phyloP scores from a whole-genome alignment of 306 rosid genomes.

The Dalbergia cochinchinensis region DNA sequence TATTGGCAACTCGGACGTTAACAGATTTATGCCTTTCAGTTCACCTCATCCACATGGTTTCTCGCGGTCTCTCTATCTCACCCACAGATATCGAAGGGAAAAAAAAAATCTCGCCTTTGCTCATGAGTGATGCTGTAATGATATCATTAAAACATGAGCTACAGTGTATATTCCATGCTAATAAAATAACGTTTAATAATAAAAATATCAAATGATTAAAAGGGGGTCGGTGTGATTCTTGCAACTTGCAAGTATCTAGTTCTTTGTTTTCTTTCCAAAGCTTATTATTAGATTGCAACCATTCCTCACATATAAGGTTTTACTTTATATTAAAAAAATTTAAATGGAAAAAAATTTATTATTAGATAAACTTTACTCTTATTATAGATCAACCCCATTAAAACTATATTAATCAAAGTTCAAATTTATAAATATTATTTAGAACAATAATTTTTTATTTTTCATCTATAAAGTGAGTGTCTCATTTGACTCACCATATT shows the following conservation, averaged over 20 bases:
- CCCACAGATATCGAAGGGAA: too few relatives aligned
- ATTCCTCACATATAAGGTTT: too few relatives aligned
- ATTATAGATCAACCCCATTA: too few relatives aligned
- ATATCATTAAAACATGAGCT: constrained; percentile 19
- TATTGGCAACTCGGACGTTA: neutral
- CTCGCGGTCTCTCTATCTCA: too few relatives aligned
- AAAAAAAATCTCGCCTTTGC: neutral
- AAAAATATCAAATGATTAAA: neutral
- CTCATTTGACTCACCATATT: too few relatives aligned
- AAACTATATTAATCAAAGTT: too few relatives aligned
- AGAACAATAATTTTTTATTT: too few relatives aligned
- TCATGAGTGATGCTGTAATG: neutral
- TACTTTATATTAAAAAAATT: too few relatives aligned
- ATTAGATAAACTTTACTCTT: too few relatives aligned
- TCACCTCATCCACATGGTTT: neutral
- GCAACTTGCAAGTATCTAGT: constrained; percentile 45
- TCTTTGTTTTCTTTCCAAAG: constrained; percentile 16
- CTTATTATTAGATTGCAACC: neutral
- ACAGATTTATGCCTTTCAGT: neutral
- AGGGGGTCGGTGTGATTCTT: constrained; percentile 26
- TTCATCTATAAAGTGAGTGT: too few relatives aligned
- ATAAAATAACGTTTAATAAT: neutral
- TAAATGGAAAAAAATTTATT: too few relatives aligned
- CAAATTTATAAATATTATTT: too few relatives aligned
- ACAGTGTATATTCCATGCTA: constrained; percentile 21